Percentiles rank a stretch among this genome's conserved stretches.
These are phyloP conservation scores for Soucietia sequanensis DNA, from an alignment of 805 yeast genomes.

Conservation along the genomic window DNA sequence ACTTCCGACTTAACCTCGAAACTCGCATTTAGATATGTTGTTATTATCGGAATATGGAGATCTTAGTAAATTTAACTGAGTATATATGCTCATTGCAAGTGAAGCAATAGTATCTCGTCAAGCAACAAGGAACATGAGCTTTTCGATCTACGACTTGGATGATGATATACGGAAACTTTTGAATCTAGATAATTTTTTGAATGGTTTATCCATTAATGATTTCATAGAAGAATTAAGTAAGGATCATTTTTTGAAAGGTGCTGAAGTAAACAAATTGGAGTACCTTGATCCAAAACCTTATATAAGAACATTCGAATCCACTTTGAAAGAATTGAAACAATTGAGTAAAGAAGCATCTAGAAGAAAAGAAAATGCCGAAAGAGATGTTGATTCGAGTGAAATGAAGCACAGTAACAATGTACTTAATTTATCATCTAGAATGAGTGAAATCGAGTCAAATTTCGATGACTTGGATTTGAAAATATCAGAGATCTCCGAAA, in stretches of 20 bases:
- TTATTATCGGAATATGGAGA: too few species aligned
- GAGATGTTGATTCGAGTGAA: constrained; percentile 60
- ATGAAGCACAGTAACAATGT: constrained; percentile 67
- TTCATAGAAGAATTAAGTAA: constrained; percentile 78
- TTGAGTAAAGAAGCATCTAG: constrained; percentile 55
- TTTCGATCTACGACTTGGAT: constrained; percentile 59
- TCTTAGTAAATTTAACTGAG: too few species aligned
- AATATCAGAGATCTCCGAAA: constrained; percentile 55
- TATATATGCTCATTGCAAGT: too few species aligned
- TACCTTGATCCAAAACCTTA: constrained; percentile 90
- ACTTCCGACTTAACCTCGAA: too few species aligned
- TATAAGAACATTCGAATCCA: constrained; percentile 88
- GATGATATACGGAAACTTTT: constrained; percentile 58
- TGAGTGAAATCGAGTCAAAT: constrained; percentile 44
- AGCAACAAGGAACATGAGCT: constrained; percentile 34
- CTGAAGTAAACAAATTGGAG: constrained; percentile 50
- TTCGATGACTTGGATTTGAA: constrained; percentile 52
- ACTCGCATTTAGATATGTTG: too few species aligned
- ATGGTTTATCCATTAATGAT: constrained; percentile 70
- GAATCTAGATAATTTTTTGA: constrained; percentile 61
- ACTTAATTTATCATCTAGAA: constrained; percentile 48
- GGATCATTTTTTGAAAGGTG: constrained; percentile 55
- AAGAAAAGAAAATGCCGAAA: constrained; percentile 51
- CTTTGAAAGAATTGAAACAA: constrained; percentile 65
- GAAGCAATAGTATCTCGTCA: too few species aligned